These are phyloP conservation scores for Leishmania amazonensis DNA, from an alignment of 208 protist genomes.

Conservation along the genomic window DNA sequence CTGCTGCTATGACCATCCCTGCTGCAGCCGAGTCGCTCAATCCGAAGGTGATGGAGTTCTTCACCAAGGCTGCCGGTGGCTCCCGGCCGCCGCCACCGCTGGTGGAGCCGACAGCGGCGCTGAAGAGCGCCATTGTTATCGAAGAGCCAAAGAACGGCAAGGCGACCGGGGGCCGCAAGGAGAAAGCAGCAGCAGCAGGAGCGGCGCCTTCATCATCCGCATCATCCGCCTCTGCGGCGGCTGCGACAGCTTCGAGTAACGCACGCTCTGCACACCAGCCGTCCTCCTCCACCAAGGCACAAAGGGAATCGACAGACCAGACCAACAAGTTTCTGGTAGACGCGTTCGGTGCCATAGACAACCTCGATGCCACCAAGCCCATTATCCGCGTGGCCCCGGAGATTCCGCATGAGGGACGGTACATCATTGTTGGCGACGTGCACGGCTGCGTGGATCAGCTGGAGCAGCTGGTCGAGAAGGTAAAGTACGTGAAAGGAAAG, in stretches of 20 bases:
- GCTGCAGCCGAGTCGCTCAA: conserved; percentile 33
- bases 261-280: not conserved
- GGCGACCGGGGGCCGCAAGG: not conserved
- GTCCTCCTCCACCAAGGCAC: conserved; percentile 1
- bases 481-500: conserved; percentile 70
- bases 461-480: conserved; percentile 73
- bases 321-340: conserved; percentile 36
- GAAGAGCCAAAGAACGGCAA: conserved; percentile 1
- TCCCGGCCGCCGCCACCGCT: conserved; percentile 19
- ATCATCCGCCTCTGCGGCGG: not conserved
- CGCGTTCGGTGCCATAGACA: conserved; percentile 53
- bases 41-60: conserved; percentile 51
- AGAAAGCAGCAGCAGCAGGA: conserved; percentile 1
- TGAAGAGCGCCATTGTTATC: conserved; percentile 18
- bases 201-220: not conserved
- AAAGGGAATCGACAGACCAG: conserved; percentile 2
- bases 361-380: conserved; percentile 53
- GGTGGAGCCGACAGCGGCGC: conserved; percentile 6
- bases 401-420: conserved; percentile 47
- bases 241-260: not conserved
- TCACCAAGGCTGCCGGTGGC: conserved; percentile 17
- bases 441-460: conserved; percentile 89
- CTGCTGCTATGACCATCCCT: conserved; percentile 5
- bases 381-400: conserved; percentile 68
- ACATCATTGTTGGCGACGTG: conserved; percentile 91